Evolutionary conservation across 1,139 yeast species (phyloP), one percentile per base, ranked within the genome.

Genomic region (Nakaseomyces bracarensis): DNA sequence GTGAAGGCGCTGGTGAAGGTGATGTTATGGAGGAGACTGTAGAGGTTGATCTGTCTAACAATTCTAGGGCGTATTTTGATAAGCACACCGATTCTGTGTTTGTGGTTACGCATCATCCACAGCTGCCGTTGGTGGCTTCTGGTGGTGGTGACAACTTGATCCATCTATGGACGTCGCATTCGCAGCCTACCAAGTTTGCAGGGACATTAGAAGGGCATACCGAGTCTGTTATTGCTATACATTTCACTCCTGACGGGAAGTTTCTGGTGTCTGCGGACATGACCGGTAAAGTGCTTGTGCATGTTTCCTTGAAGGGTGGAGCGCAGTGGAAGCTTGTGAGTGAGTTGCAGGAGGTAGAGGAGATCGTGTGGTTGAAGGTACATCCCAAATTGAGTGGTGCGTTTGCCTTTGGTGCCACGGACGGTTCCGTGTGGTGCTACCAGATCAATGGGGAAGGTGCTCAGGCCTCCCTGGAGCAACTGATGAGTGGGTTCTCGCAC

Each of bases 391-490:
- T 81, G 49, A 72, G 76, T 23, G 53, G 55, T n/a, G 74, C 79
- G 44, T 85, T 91, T 67, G 96, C 97, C n/a, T 85, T 86, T 58
- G 97, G 98, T 46, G 91, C 89, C 30, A 70, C 71, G 9, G 96
- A 89, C 61, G 97, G 98, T 1, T 81, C 95, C 0, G 95, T 89
- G 11, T 91, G 96, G 95, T 87, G 83, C 25, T 91, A 86, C 61
- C 83, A 82, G 55, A 72, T 87, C 38, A 81, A 77, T 50, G 75
- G 75, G 34, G 58, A 63, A 13, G 63, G 71, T 39, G 73, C 73
- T 43, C 4, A 16, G n/a, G 34, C 34, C 34, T 64, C 72, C n/a
- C 61, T 79, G 45, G 81, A 74, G 36, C 85, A 81, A 60, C 66
- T 86, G 37, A 80, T 87, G 75, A 77, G 87, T 36, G 91, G 94